Evolutionary conservation across 208 protist genomes (phyloP), one percentile per base, ranked within the genome.

Genomic region (Leptomonas pyrrhocoris): DNA sequence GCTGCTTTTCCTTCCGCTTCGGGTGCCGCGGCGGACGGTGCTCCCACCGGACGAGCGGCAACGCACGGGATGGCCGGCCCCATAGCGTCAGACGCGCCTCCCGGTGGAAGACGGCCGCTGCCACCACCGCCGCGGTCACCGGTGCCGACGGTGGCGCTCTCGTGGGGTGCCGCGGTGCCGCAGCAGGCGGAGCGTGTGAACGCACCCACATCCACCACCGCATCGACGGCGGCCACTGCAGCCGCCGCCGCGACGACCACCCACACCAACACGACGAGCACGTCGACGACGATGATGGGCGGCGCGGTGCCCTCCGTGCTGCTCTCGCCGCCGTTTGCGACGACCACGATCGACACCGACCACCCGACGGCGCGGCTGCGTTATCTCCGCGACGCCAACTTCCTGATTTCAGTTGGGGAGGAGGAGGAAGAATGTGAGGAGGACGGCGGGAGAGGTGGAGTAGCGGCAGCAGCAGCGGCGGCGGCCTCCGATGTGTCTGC

Each of bases 341-440:
- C 27, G 15, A 19, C 25, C 19, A 23, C 50, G n/a, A n/a, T n/a
- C n/a, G n/a, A n/a, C n/a, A n/a, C n/a, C n/a, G n/a, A n/a, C n/a
- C n/a, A n/a, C n/a, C n/a, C n/a, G n/a, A n/a, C n/a, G n/a, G n/a
- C 62, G 0, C 57, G 59, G 21, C 23, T 76, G 38, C 56, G 21
- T 21, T 76, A 76, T 50, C 55, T 28, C 15, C 61, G 54, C 5
- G 53, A 76, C 42, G 45, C 43, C 8, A 62, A 76, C 31, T 76
- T 76, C 48, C 62, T 76, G 8, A 70, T 60, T 43, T 42, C 61
- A 19, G 71, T 76, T 13, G 71, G 69, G 25, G 55, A 27, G 6
- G 58, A 38, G 11, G 59, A 68, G 21, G 40, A 30, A 0, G 56
- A 21, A 25, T 30, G 48, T 59, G 19, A 45, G 19, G 54, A 27